Percentiles rank a stretch among this genome's conserved stretches.
Evolutionary conservation across 805 yeast species (phyloP).

Genomic region (Kluyveromyces nonfermentans): DNA sequence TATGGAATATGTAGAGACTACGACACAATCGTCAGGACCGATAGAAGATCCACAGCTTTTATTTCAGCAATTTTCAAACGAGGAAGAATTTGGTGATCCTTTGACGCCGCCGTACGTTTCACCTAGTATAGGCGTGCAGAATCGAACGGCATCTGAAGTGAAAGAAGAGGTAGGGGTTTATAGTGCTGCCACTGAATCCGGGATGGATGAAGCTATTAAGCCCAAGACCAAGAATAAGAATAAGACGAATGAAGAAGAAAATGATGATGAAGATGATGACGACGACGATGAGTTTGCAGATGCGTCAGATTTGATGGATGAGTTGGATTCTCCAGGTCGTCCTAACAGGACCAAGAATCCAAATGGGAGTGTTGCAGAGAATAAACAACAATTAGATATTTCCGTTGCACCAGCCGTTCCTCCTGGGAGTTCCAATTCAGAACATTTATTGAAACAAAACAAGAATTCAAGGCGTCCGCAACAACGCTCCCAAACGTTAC

Average conservation of each 20-base stretch:
- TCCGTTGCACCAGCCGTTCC: neutral
- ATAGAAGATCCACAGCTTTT: slow-evolving; percentile 22
- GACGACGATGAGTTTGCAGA: slow-evolving; percentile 16
- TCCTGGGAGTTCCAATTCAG: neutral
- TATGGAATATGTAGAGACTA: slow-evolving; percentile 39
- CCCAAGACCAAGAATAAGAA: no score
- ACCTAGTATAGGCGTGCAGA: slow-evolving; percentile 12
- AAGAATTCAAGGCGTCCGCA: neutral
- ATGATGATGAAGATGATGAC: slow-evolving; percentile 3
- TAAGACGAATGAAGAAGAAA: slow-evolving; percentile 3
- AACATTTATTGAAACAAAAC: neutral
- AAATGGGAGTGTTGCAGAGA: neutral
- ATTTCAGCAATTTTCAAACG: slow-evolving; percentile 22
- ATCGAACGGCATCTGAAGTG: slow-evolving; percentile 2
- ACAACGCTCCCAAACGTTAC: neutral
- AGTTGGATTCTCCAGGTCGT: neutral
- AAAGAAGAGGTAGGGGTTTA: slow-evolving; percentile 3
- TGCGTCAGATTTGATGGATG: slow-evolving; percentile 17
- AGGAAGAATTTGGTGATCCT: neutral
- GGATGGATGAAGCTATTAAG: no score
- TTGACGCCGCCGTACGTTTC: neutral
- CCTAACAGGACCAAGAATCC: neutral
- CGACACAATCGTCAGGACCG: slow-evolving; percentile 31
- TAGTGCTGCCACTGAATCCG: slow-evolving; percentile 10
- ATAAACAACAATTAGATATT: neutral